Evolutionary conservation across 2,329 filamentous ascomycete species (phyloP).

Genomic region (Capronia americana): DNA sequence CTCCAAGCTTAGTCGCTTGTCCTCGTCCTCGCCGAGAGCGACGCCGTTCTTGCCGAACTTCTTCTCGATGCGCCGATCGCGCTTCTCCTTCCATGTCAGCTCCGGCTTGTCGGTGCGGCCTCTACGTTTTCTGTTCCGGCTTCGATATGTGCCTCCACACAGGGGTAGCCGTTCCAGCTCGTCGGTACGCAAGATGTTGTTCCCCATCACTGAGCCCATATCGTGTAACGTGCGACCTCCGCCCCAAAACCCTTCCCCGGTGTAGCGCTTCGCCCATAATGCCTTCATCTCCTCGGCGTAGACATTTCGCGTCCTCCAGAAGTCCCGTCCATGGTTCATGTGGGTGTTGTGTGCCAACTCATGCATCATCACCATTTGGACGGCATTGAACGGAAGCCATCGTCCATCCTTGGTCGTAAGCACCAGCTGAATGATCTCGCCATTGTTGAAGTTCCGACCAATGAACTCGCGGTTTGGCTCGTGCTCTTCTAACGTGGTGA

Average conservation of each 20-base stretch:
- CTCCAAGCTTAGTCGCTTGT: slow-evolving; percentile 69
- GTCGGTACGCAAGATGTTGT: slow-evolving; percentile 56
- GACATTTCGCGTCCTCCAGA: slow-evolving; percentile 78
- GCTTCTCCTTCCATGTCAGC: slow-evolving; percentile 72
- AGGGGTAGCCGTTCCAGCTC: slow-evolving; percentile 72
- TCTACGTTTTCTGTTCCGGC: slow-evolving; percentile 58
- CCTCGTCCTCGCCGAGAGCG: slow-evolving; percentile 72
- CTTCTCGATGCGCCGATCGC: slow-evolving; percentile 73
- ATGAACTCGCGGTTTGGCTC: slow-evolving; percentile 82
- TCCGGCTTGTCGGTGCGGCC: slow-evolving; percentile 58
- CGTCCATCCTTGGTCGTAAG: slow-evolving; percentile 67
- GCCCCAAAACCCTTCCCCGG: slow-evolving; percentile 84
- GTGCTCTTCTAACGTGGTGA: slow-evolving; percentile 79
- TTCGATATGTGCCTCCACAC: slow-evolving; percentile 79
- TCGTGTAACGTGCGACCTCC: slow-evolving; percentile 67
- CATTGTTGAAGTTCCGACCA: slow-evolving; percentile 88
- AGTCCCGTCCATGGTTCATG: slow-evolving; percentile 85
- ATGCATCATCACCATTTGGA: slow-evolving; percentile 96
- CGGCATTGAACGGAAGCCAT: slow-evolving; percentile 83
- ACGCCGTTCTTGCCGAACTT: slow-evolving; percentile 78
- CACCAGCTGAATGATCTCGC: slow-evolving; percentile 85
- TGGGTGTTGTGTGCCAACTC: slow-evolving; percentile 87
- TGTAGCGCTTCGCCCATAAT: slow-evolving; percentile 74
- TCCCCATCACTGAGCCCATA: slow-evolving; percentile 63
- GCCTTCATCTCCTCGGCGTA: slow-evolving; percentile 74